Evolutionary conservation across 352 stramenopile genomes (phyloP), one percentile per base, ranked within the genome.

Genomic region (Globisporangium orthogonon): DNA sequence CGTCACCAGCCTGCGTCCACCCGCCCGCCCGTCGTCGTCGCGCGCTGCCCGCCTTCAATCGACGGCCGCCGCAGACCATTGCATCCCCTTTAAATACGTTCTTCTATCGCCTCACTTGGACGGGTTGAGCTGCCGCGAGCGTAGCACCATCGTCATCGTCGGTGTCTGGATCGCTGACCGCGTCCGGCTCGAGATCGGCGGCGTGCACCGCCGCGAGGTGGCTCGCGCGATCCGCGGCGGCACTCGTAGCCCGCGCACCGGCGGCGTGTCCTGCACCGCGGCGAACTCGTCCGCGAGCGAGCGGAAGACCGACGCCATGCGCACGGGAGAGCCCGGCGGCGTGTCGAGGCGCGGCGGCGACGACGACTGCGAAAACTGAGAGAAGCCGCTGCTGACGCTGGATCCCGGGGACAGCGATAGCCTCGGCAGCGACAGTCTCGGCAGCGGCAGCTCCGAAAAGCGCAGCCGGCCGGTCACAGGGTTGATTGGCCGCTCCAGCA

Each of bases 261-360:
- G 70, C 11, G 73, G 76, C 17, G 76, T 80, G 49, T 87, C 72
- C 35, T 84, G 72, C 52, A 82, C 79, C 4, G 74, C 78, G 13
- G 71, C 76, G 48, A 89, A 89, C 55, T 89, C 78, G 30, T 76
- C 73, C 31, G 76, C 78, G 15, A 89, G 66, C 28, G 78, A 89
- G 14, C 78, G 72, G 52, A 87, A 89, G 28, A 89, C 76, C 9
- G 58, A 63, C 44, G 56, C 45, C 56, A 61, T 61, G 17, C 47
- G 54, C 56, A 57, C 48, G n/a, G 56, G 66, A 13, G 52, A 67
- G 30, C 39, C 57, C 15, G 69, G 73, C 4, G 66, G 76, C 50
- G 69, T 65, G 15, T 78, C 70, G 11, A 79, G 66, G 5, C 65
- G 69, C 18, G 53, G 37, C 11, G 63, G 53, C 5, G 66, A 67